Base-by-base conservation (phyloP, 192 early-diverging fungal genomes). In the Coemansia sp. region DNA sequence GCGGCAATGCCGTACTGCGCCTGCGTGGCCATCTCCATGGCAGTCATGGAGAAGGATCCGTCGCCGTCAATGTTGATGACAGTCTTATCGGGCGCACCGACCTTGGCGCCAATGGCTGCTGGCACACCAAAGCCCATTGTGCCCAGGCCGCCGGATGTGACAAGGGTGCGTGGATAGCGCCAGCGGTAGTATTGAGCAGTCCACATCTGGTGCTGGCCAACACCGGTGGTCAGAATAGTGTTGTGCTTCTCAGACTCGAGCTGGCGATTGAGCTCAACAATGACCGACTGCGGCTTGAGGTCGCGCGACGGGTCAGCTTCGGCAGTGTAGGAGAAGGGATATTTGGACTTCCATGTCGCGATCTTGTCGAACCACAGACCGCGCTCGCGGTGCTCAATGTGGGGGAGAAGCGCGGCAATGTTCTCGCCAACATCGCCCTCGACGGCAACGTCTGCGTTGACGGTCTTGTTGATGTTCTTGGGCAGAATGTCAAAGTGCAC, bases 181-280 rank as follows among this genome's bases (percentile, higher is more conserved):
- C 96, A 98, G 80, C 94, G 85, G 84, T 89, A 96, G 80, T 91
- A 94, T 84, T 99, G 97, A 9, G 96, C 96, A 24, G 96, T 91
- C 95, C 96, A 99, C 97, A 99, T 99, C 79, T 99, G 97, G 89
- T 99, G 97, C 78, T 97, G 97, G 36, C 96, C 97, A 1, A 99
- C 96, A 63, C 97, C 97, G 18, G 97, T 98, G 36, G 96, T 91
- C 70, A 99, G 87, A 61, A 99, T 93, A 63, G 95, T 94, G 74
- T 96, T 92, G 36, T 96, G 91, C 88, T 97, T 97, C 59, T 88
- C 90, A 77, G 92, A 74, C 34, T 86, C 82, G 16, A 91, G 91
- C 86, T 96, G 95, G 31, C 87, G 82, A 73, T 97, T 90, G 43
- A 99, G 88, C 83, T 97, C 96, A 60, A 94, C 93, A 67, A 99